These are phyloP conservation scores for Hamamelis virginiana DNA, from an alignment of 164 flowering plant species.

Conservation along the genomic window DNA sequence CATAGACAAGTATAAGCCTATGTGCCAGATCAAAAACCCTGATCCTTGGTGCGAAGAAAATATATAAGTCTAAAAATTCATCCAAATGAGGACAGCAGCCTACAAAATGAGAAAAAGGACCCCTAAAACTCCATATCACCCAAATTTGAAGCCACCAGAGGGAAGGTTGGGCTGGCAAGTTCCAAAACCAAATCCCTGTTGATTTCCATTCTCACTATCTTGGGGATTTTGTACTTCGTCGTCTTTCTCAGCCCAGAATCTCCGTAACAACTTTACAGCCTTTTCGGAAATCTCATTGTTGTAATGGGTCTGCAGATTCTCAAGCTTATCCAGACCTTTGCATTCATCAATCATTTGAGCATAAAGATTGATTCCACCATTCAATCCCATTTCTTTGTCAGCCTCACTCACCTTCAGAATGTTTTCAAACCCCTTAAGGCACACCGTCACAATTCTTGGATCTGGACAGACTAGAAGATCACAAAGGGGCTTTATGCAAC, in stretches of 20 bases:
- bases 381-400: slow-evolving; percentile 58
- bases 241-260: slow-evolving; percentile 74
- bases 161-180: slow-evolving; percentile 40
- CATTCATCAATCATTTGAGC: slow-evolving; percentile 64
- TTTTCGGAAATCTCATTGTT: slow-evolving; percentile 74
- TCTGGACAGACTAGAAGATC: slow-evolving; percentile 72
- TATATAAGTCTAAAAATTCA: slow-evolving; percentile 2
- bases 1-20: slow-evolving; percentile 13
- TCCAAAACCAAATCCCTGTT: slow-evolving; percentile 48
- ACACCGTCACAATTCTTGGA: slow-evolving; percentile 73
- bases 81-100: neutral
- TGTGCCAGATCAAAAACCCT: slow-evolving; percentile 29
- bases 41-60: slow-evolving; percentile 14
- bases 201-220: slow-evolving; percentile 36
- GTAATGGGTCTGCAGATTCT: slow-evolving; percentile 67
- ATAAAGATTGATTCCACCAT: slow-evolving; percentile 47
- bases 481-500: slow-evolving; percentile 69
- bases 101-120: neutral
- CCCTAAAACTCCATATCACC: slow-evolving; percentile 24
- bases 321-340: slow-evolving; percentile 72
- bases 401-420: slow-evolving; percentile 77
- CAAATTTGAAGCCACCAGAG: slow-evolving; percentile 61
- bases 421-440: slow-evolving; percentile 79
- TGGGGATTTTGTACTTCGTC: slow-evolving; percentile 47
- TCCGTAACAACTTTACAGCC: slow-evolving; percentile 65